A percentile compares a stretch with the other conserved stretches of the same genome.
Evolutionary conservation across 176 grass and related monocot species (phyloP).

Genomic region (Aechmea fasciata): DNA sequence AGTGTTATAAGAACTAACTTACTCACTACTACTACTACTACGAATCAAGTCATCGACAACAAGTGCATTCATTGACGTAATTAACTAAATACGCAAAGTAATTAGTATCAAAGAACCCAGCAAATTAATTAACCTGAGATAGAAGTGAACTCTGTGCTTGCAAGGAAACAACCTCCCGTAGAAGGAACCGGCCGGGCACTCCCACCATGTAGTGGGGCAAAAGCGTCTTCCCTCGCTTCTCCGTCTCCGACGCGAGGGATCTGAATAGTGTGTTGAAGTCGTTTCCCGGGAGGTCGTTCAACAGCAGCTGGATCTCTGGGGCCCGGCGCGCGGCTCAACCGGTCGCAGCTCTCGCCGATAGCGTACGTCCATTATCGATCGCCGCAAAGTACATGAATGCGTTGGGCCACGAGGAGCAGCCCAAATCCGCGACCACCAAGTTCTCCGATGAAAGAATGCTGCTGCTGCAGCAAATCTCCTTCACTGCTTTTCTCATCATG

Average conservation of each 20-base stretch:
- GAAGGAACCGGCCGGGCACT: slow-evolving; percentile 3
- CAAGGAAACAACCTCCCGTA: slow-evolving; percentile 19
- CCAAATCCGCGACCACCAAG: not conserved
- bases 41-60: too few species aligned
- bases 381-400: slow-evolving; percentile 4
- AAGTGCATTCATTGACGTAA: too few species aligned
- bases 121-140: not conserved
- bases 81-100: too few species aligned
- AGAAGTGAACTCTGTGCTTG: slow-evolving; percentile 19
- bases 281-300: not conserved
- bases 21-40: too few species aligned
- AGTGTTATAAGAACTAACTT: too few species aligned
- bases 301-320: slow-evolving; percentile 12
- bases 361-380: not conserved
- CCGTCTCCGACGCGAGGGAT: not conserved
- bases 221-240: too few species aligned
- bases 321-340: not conserved
- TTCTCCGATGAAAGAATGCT: too few species aligned
- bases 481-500: not conserved
- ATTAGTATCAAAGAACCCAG: too few species aligned
- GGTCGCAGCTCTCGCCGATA: not conserved
- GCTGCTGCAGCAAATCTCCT: not conserved
- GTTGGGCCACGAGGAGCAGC: slow-evolving; percentile 11
- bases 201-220: not conserved
- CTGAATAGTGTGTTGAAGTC: slow-evolving; percentile 17